Percentiles rank a stretch among this genome's conserved stretches.
Evolutionary conservation across 1,284 basidiomycete genomes (phyloP).

Genomic region (Ceraceosorus bombacis): DNA sequence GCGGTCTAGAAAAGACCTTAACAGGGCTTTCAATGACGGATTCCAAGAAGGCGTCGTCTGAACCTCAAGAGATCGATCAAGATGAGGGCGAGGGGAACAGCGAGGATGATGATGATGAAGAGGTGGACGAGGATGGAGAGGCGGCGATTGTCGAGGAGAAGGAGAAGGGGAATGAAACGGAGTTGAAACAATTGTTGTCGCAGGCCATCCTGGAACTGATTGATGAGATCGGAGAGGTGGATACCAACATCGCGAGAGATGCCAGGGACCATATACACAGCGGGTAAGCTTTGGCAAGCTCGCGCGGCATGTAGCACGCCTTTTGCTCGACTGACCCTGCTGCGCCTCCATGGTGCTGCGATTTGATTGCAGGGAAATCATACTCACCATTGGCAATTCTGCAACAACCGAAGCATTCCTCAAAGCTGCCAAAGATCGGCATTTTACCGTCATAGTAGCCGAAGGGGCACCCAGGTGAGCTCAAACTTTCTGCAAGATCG

Average conservation of each 20-base stretch:
- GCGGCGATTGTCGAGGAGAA: background rate
- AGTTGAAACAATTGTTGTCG: constrained; percentile 49
- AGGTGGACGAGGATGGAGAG: constrained; percentile 18
- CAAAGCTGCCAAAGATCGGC: constrained; percentile 76
- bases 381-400: constrained; percentile 88
- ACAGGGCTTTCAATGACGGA: constrained; percentile 1
- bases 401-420: constrained; percentile 89
- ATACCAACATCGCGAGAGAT: constrained; percentile 87
- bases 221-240: constrained; percentile 90
- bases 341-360: background rate
- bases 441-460: constrained; percentile 91
- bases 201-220: constrained; percentile 63
- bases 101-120: constrained; percentile 13
- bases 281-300: constrained; percentile 58
- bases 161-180: constrained; percentile 7
- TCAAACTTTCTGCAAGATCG: background rate
- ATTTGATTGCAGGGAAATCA: constrained; percentile 67
- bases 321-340: background rate
- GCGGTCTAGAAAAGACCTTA: constrained; percentile 3
- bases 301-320: no score
- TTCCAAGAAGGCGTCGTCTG: background rate
- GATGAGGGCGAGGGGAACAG: constrained; percentile 4
- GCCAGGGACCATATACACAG: constrained; percentile 94
- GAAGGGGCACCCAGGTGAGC: constrained; percentile 83
- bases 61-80: constrained; percentile 2